phyloP scores from a whole-genome alignment of 371 early-diverging fungal species.

The Mortierella sp. region DNA sequence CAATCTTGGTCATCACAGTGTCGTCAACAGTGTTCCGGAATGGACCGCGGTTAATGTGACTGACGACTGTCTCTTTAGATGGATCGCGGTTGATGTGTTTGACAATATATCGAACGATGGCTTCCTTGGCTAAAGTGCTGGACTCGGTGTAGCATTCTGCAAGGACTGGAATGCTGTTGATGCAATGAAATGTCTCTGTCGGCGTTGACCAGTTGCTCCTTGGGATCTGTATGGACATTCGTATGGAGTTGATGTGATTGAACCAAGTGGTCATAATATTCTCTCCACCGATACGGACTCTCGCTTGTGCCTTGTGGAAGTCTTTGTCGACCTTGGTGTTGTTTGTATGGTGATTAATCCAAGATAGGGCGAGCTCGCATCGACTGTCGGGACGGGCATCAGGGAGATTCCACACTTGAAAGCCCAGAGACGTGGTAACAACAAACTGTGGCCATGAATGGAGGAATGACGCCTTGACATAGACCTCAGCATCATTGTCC shows the following conservation, averaged over 20 bases:
- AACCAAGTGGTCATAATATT: too few species aligned
- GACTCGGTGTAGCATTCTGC: slow-evolving; percentile 11
- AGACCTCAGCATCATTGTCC: slow-evolving; percentile 9
- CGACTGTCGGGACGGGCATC: slow-evolving; percentile 1
- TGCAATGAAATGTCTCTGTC: slow-evolving; percentile 17
- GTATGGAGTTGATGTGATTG: too few species aligned
- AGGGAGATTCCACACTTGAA: slow-evolving; percentile 26
- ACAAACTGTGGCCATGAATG: slow-evolving; percentile 16
- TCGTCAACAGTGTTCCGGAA: too few species aligned
- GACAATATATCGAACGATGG: slow-evolving; percentile 16
- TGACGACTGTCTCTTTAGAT: slow-evolving; percentile 2
- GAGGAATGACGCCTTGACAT: slow-evolving; percentile 21
- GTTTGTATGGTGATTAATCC: slow-evolving; percentile 5
- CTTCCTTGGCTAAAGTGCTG: slow-evolving; percentile 13
- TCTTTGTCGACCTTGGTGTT: neutral
- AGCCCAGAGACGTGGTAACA: slow-evolving; percentile 9
- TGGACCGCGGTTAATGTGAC: too few species aligned
- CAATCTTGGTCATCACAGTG: slow-evolving; percentile 19
- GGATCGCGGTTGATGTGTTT: slow-evolving; percentile 19
- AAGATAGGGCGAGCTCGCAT: slow-evolving; percentile 8
- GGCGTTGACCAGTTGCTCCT: slow-evolving; percentile 15
- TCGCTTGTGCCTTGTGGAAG: neutral
- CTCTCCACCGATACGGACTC: slow-evolving; percentile 15
- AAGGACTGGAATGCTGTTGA: slow-evolving; percentile 20
- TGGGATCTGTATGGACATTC: slow-evolving; percentile 14